phyloP scores from a whole-genome alignment of 1,139 yeast species.

The Tardiomyces blankii region DNA sequence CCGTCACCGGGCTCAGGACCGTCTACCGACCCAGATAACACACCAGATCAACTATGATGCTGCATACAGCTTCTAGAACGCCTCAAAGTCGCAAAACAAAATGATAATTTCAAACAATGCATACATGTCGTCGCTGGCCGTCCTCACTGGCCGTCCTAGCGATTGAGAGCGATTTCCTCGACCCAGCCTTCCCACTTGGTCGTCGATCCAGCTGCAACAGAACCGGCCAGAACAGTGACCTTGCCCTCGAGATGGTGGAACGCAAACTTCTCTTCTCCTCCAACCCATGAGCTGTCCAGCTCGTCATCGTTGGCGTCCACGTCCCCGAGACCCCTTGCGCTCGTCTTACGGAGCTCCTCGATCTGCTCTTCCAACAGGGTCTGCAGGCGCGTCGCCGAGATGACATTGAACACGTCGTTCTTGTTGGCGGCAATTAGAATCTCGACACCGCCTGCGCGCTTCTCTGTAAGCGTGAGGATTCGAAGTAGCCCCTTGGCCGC shows the following conservation, averaged over 20 bases:
- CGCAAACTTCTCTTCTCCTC: slow-evolving; percentile 38
- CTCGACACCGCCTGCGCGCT: slow-evolving; percentile 41
- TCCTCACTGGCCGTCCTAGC: neutral
- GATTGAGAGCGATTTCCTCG: slow-evolving; percentile 56
- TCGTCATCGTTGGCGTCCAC: slow-evolving; percentile 30
- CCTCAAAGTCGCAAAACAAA: too few species aligned
- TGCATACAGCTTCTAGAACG: too few species aligned
- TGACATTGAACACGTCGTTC: slow-evolving; percentile 70
- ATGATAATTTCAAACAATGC: too few species aligned
- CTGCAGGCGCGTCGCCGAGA: slow-evolving; percentile 53
- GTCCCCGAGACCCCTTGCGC: slow-evolving; percentile 31
- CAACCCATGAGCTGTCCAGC: slow-evolving; percentile 33
- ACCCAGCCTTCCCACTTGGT: slow-evolving; percentile 69
- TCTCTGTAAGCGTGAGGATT: slow-evolving; percentile 23
- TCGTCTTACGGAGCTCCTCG: slow-evolving; percentile 40
- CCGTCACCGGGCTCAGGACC: too few species aligned
- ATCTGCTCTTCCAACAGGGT: slow-evolving; percentile 54
- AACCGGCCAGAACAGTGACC: slow-evolving; percentile 60
- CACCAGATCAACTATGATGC: too few species aligned
- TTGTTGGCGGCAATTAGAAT: slow-evolving; percentile 72
- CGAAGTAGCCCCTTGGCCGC: slow-evolving; percentile 24
- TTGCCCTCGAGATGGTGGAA: slow-evolving; percentile 66
- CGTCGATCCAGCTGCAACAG: slow-evolving; percentile 45
- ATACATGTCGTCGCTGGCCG: too few species aligned
- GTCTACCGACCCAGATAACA: too few species aligned